These are phyloP conservation scores for Wickerhamiella kurtzmanii DNA, from an alignment of 805 yeast species.

Conservation along the genomic window DNA sequence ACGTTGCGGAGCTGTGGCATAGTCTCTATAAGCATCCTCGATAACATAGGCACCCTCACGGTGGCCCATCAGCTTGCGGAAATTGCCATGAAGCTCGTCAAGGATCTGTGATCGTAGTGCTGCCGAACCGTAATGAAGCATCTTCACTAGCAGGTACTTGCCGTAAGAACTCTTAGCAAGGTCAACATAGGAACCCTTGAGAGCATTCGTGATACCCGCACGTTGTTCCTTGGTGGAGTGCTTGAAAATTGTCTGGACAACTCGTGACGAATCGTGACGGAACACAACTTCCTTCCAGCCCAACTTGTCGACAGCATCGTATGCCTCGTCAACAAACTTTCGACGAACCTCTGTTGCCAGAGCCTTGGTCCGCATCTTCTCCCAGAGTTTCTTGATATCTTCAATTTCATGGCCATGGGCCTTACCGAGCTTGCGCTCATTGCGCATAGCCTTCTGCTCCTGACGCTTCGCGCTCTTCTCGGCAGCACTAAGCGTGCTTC, in stretches of 20 bases:
- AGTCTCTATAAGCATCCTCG: conserved; percentile 79
- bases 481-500: neutral
- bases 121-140: conserved; percentile 83
- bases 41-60: conserved; percentile 97
- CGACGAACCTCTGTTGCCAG: conserved; percentile 56
- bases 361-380: conserved; percentile 68
- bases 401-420: conserved; percentile 80
- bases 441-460: conserved; percentile 64
- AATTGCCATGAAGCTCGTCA: conserved; percentile 78
- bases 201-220: conserved; percentile 47
- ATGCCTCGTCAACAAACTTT: conserved; percentile 67
- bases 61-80: conserved; percentile 87
- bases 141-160: conserved; percentile 74
- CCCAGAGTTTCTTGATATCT: conserved; percentile 81
- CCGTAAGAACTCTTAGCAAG: conserved; percentile 91
- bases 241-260: conserved; percentile 85
- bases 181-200: conserved; percentile 64
- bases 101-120: conserved; percentile 62
- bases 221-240: conserved; percentile 72
- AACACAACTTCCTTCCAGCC: conserved; percentile 65
- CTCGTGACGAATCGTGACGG: conserved; percentile 94
- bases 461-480: conserved; percentile 35
- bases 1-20: conserved; percentile 72
- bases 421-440: conserved; percentile 76
- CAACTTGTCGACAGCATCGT: conserved; percentile 68